phyloP scores from a whole-genome alignment of 257 asterid species.

The Solanum bulbocastanum region DNA sequence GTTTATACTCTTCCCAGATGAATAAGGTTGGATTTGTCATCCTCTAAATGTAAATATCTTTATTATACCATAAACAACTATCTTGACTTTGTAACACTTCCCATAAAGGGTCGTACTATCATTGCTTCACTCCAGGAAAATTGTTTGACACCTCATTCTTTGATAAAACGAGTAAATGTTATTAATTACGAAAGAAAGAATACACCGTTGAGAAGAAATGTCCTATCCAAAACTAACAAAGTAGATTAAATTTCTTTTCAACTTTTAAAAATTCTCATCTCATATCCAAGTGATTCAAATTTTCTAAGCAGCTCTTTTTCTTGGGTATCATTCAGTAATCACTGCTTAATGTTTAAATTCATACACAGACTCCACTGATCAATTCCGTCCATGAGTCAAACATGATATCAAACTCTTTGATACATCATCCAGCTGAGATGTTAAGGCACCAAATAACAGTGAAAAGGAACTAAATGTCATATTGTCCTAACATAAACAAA shows the following conservation, averaged over 20 bases:
- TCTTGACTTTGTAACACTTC: background rate
- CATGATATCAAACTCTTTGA: background rate
- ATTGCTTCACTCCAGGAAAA: background rate
- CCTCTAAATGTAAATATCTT: background rate
- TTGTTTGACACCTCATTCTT: background rate
- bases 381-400: background rate
- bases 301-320: background rate
- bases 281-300: background rate
- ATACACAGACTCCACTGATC: background rate
- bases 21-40: background rate
- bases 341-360: background rate
- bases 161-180: background rate
- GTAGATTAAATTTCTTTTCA: background rate
- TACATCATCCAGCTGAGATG: background rate
- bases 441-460: background rate
- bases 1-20: background rate
- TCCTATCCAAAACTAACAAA: background rate
- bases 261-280: background rate
- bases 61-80: background rate
- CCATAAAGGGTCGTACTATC: background rate
- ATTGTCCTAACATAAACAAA: background rate
- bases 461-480: background rate
- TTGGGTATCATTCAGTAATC: background rate
- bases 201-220: background rate
- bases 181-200: background rate